Evolutionary conservation across 2,329 filamentous ascomycete genomes (phyloP), one percentile per base, ranked within the genome.

Genomic region (Ophidiomyces ophidiicola): DNA sequence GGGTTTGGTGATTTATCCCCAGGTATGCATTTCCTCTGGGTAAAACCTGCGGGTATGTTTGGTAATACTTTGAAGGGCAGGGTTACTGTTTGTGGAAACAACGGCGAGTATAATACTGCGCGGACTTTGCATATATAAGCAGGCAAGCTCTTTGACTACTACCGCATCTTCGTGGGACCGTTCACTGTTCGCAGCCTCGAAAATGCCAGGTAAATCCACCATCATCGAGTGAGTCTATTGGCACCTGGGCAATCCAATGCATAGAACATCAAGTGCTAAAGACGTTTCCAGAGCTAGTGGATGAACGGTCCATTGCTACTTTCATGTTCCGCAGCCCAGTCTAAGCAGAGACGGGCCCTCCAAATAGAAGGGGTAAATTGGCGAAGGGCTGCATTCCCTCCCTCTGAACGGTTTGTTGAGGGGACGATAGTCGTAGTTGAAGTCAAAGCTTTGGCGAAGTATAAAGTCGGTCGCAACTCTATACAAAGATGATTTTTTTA

Each of bases 1-100:
- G 0, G 73, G 70, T 46, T 79, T 79, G 0, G 75, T 80, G 0
- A 79, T 59, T 2, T 70, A 54, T 0, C 64, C 63, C 1, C 70
- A 38, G 0, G 65, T 70, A 18, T 66, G 52, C 24, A 48, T 42
- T 0, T 63, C 62, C 2, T 48, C 42, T 0, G 44, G 45, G 44
- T 70, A 64, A 11, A 48, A 42, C 10, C 56, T 48, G 21, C 53
- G 48, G 0, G 65, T 62, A 25, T 63, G 47, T 15, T 60, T 51
- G 1, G 70, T 48, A 28, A 71, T 68, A 18, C 64, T 60, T 35
- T 70, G 66, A 0, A 59, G 69, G 0, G 61, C 61, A 19, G 66
- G 53, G 36, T 72, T 66, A 2, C 62, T 56, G 24, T 62, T 63
- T 7, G 62, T 59, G 0, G 62, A 60, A 2, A 68, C 48, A 0